Conservation (phyloP, 179 eudicot genomes). For the Silene coronaria region DNA sequence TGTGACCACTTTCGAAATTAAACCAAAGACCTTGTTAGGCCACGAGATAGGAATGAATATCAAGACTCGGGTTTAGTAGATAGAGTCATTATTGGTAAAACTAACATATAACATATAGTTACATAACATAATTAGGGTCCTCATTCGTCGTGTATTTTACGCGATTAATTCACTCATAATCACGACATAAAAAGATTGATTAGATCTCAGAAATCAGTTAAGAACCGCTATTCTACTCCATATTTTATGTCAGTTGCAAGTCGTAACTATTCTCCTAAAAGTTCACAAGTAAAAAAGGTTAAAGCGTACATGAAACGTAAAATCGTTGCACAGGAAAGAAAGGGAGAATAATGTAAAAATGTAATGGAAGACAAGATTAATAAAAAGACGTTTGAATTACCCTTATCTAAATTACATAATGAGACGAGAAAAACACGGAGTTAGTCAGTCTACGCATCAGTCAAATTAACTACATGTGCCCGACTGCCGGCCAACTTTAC, state of each 20-base stretch:
- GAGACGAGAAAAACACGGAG: conserved; percentile 9
- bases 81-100: too few species aligned
- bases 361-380: not conserved
- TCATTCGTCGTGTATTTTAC: too few species aligned
- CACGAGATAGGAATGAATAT: too few species aligned
- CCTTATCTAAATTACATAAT: not conserved
- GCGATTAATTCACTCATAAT: too few species aligned
- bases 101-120: too few species aligned
- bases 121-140: too few species aligned
- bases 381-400: not conserved
- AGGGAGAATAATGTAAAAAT: not conserved
- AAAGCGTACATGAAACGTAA: too few species aligned
- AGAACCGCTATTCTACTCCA: not conserved
- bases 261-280: not conserved
- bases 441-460: not conserved
- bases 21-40: too few species aligned
- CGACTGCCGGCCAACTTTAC: conserved; percentile 9
- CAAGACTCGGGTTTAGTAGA: too few species aligned
- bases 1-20: too few species aligned
- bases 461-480: conserved; percentile 13
- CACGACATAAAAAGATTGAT: not conserved
- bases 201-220: not conserved
- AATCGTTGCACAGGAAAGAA: not conserved
- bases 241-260: too few species aligned
- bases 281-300: too few species aligned